Evolutionary conservation across 495 filamentous ascomycete genomes (phyloP), one percentile per base, ranked within the genome.

Genomic region (Xylona heveae): DNA sequence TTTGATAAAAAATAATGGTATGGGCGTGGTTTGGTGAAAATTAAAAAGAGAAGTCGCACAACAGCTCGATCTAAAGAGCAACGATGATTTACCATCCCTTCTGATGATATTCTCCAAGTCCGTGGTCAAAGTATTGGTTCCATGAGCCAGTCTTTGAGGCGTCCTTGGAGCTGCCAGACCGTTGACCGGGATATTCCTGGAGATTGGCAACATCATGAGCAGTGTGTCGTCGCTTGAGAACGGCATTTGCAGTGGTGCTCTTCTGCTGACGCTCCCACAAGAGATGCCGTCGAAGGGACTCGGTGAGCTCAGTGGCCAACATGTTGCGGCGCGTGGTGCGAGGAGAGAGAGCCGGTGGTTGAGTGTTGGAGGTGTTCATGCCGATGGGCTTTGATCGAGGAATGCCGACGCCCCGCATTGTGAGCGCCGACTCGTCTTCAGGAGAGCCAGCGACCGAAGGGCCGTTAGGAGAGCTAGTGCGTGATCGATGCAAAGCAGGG

Each of bases 241-340:
- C 80, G 4, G 85, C 83, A 37, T 77, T 78, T 34, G 77, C 27
- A 3, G 82, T 91, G 19, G 77, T 73, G 36, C 78, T 79, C 66
- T 85, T 91, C 59, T 84, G 78, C 43, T 84, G 76, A 16, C 79
- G 75, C 43, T 85, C 78, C 74, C 75, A 82, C 9, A 85, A 57
- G n/a, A 85, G 60, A 37, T 82, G 70, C 40, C 70, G 68, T 13
- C 78, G 66, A 10, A 85, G 60, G 19, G 77, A 82, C 42, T 79
- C 74, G 3, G 78, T 81, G 39, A 99, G 59, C 53, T 99, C 88
- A 16, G 81, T 84, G 21, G 81, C 74, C 34, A 99, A 67, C 88
- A 99, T 99, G 53, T 99, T 91, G 27, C 85, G 68, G 28, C 90
- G 71, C 0, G 90, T 99, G 0, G 90, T 93, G 36, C 81, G 68